These are phyloP conservation scores for Candida maesae DNA, from an alignment of 805 yeast genomes.

Conservation along the genomic window DNA sequence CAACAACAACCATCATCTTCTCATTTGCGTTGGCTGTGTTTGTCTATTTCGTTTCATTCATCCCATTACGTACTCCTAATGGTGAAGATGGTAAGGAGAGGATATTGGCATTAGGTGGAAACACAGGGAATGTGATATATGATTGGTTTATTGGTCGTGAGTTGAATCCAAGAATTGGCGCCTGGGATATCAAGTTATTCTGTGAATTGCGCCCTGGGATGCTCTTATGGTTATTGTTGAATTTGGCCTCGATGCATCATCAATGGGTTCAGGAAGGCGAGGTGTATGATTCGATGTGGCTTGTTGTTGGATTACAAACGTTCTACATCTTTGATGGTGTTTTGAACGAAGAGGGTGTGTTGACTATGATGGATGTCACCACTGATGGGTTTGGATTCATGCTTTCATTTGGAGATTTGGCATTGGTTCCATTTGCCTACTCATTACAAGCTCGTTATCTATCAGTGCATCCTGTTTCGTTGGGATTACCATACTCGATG, in stretches of 20 bases:
- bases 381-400: slow-evolving; percentile 97
- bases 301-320: slow-evolving; percentile 68
- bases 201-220: slow-evolving; percentile 95
- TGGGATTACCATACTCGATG: slow-evolving; percentile 39
- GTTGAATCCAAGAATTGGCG: slow-evolving; percentile 83
- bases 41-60: slow-evolving; percentile 65
- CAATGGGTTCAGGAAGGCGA: slow-evolving; percentile 61
- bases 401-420: slow-evolving; percentile 92
- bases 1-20: slow-evolving; percentile 58
- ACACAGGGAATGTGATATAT: slow-evolving; percentile 67
- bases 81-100: slow-evolving; percentile 57
- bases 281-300: slow-evolving; percentile 65
- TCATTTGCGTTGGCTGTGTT: slow-evolving; percentile 58
- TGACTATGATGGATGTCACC: slow-evolving; percentile 93
- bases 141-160: slow-evolving; percentile 99
- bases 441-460: slow-evolving; percentile 81
- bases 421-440: slow-evolving; percentile 90
- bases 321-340: slow-evolving; percentile 91
- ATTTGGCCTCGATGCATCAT: slow-evolving; percentile 75
- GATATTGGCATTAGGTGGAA: slow-evolving; percentile 83
- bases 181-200: slow-evolving; percentile 83
- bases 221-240: slow-evolving; percentile 77
- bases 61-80: slow-evolving; percentile 49
- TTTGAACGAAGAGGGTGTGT: slow-evolving; percentile 80
- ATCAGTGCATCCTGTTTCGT: slow-evolving; percentile 53